phyloP scores from a whole-genome alignment of 2,329 filamentous ascomycete genomes.

The Intubia oerlemansii region DNA sequence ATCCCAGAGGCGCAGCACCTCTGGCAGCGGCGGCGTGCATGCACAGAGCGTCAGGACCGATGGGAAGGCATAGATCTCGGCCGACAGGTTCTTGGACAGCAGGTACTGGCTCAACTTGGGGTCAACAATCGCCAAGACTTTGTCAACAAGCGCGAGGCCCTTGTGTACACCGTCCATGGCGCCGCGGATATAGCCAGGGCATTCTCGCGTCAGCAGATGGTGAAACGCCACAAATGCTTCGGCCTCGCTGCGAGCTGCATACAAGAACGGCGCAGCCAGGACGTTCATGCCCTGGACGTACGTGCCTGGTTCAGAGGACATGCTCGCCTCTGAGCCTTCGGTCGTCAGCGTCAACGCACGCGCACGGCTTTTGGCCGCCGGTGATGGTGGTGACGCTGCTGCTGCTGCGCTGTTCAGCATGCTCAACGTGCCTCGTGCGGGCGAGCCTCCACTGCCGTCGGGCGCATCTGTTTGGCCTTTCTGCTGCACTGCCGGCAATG shows the following conservation, averaged over 20 bases:
- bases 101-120: slow-evolving; percentile 70
- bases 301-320: slow-evolving; percentile 46
- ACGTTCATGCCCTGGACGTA: slow-evolving; percentile 99
- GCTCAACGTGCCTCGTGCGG: not conserved
- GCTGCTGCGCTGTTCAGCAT: slow-evolving; percentile 3
- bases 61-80: slow-evolving; percentile 90
- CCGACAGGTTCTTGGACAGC: slow-evolving; percentile 67
- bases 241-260: slow-evolving; percentile 81
- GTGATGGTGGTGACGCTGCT: not conserved
- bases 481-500: too few species aligned
- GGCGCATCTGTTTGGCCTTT: not conserved
- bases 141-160: slow-evolving; percentile 77
- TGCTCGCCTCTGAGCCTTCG: slow-evolving; percentile 38
- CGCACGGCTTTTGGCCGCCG: slow-evolving; percentile 26
- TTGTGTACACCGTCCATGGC: slow-evolving; percentile 96
- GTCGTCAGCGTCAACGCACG: slow-evolving; percentile 38
- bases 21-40: slow-evolving; percentile 83
- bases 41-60: slow-evolving; percentile 88
- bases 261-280: slow-evolving; percentile 83
- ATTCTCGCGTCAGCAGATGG: slow-evolving; percentile 67
- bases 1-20: slow-evolving; percentile 88
- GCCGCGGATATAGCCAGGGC: slow-evolving; percentile 81
- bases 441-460: slow-evolving; percentile 9
- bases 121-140: slow-evolving; percentile 78
- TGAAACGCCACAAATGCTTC: slow-evolving; percentile 89